Base-by-base conservation (phyloP, 352 stramenopile genomes). In the Phytophthora cryptogea region DNA sequence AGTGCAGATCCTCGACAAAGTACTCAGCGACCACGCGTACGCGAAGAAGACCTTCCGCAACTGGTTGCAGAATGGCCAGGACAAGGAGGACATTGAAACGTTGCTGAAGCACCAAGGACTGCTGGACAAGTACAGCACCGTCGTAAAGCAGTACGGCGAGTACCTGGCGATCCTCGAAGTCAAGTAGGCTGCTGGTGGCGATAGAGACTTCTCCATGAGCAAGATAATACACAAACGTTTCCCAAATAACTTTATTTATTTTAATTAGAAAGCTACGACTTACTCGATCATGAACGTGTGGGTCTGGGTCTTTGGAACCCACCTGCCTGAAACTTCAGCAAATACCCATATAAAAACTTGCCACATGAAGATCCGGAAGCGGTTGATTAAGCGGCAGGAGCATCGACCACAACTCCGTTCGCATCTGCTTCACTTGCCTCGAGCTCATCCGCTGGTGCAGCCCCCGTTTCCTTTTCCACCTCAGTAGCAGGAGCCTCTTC, bases 21-120 rank as follows among this genome's bases (percentile, higher is more conserved):
- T 68, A 4, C 26, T 47, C 9, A 52, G 26, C 28, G 39, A 68
- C 37, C 43, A 53, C 42, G 14, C 31, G 4, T 63, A 68, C 59
- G 52, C 52, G 32, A 56, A 63, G 36, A 20, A 63, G 20, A 32
- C 51, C 11, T 68, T 58, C 53, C 40, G 45, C 16, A 63, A 41
- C 26, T 63, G 59, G 59, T 31, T 68, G 31, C 52, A 61, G 26
- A 68, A 68, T 36, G 59, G 59, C 6, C 52, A 63, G 43, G 47
- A 8, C 36, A 57, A 46, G 13, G 35, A 67, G 28, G 52, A 67
- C 44, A 67, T 67, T 32, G 59, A 56, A 13, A 45, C 42, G n/a
- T 42, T 46, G 8, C 44, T 67, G 10, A 52, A 45, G 37, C 32
- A 11, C 0, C 36, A 43, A 7, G 43, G 43, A 9, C 35, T 62